Conservation (phyloP, 768 basidiomycete genomes). For the Agrocybe pediades region DNA sequence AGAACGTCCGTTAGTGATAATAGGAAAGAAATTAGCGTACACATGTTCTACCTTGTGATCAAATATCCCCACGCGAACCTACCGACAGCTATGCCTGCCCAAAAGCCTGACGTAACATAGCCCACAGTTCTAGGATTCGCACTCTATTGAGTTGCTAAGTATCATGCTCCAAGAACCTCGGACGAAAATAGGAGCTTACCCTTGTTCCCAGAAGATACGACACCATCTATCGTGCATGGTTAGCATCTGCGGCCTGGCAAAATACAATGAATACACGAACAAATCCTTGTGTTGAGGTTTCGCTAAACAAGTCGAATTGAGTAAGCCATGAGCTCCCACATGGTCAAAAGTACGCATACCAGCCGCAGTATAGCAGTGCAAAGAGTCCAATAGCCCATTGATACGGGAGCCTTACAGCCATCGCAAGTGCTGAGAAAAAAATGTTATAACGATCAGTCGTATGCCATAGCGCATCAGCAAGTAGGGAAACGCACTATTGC, state of each 20-base stretch:
- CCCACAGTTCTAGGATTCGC: slow-evolving; percentile 55
- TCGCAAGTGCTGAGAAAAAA: slow-evolving; percentile 33
- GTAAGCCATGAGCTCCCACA: slow-evolving; percentile 17
- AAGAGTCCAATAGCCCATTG: slow-evolving; percentile 52
- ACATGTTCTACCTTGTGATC: slow-evolving; percentile 35
- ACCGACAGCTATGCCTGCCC: slow-evolving; percentile 53
- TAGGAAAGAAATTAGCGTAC: background rate
- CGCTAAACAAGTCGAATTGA: slow-evolving; percentile 9
- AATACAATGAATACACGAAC: slow-evolving; percentile 33
- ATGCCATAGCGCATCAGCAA: background rate
- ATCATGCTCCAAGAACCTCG: background rate
- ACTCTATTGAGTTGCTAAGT: slow-evolving; percentile 25
- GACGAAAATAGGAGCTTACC: slow-evolving; percentile 28
- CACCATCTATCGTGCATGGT: slow-evolving; percentile 40
- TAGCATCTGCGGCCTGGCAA: background rate
- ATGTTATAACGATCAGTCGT: background rate
- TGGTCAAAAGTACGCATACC: slow-evolving; percentile 16
- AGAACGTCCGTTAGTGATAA: background rate
- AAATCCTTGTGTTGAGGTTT: slow-evolving; percentile 55
- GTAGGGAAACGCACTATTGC: slow-evolving; percentile 4
- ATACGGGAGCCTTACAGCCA: slow-evolving; percentile 39
- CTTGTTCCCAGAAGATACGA: slow-evolving; percentile 49
- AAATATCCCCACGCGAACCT: slow-evolving; percentile 53
- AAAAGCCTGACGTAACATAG: slow-evolving; percentile 60
- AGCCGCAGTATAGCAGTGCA: slow-evolving; percentile 45